phyloP scores from a whole-genome alignment of 208 protist species.

The Naegleria fowleri region DNA sequence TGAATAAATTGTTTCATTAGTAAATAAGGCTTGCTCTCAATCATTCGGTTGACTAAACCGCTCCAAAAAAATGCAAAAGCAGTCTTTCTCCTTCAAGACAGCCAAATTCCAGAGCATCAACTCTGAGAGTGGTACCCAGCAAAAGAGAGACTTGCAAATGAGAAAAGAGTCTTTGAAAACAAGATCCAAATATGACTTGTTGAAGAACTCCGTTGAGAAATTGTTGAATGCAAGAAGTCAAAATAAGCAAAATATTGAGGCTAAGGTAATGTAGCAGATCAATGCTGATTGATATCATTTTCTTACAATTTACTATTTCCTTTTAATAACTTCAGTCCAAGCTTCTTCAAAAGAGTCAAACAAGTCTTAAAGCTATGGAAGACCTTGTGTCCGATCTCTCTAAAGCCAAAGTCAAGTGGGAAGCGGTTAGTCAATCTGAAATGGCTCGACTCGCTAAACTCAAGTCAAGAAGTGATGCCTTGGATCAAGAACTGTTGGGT shows the following conservation, averaged over 20 bases:
- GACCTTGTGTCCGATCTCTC: not conserved
- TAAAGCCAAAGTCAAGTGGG: not conserved
- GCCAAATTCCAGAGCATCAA: not conserved
- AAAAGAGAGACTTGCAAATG: not conserved
- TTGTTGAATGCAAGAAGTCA: not conserved
- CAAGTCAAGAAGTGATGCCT: not conserved
- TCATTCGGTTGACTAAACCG: not conserved
- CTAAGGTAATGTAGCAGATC: not conserved
- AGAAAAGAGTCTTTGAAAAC: not conserved
- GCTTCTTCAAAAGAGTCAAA: not conserved
- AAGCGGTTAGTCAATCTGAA: not conserved
- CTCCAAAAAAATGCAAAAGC: not conserved
- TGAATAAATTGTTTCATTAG: too few species aligned
- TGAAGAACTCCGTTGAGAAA: not conserved
- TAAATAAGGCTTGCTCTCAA: too few species aligned
- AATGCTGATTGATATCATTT: too few species aligned
- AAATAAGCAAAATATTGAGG: not conserved
- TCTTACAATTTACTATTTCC: not conserved
- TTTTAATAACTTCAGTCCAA: not conserved
- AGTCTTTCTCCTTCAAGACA: not conserved
- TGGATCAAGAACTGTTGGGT: not conserved
- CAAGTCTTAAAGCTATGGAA: not conserved
- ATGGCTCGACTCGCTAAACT: not conserved
- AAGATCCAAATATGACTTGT: not conserved
- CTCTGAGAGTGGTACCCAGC: not conserved